A percentile compares a stretch with the other conserved stretches of the same genome.
Evolutionary conservation across 2,329 filamentous ascomycete genomes (phyloP).

Genomic region (Hypoxylon sp.): DNA sequence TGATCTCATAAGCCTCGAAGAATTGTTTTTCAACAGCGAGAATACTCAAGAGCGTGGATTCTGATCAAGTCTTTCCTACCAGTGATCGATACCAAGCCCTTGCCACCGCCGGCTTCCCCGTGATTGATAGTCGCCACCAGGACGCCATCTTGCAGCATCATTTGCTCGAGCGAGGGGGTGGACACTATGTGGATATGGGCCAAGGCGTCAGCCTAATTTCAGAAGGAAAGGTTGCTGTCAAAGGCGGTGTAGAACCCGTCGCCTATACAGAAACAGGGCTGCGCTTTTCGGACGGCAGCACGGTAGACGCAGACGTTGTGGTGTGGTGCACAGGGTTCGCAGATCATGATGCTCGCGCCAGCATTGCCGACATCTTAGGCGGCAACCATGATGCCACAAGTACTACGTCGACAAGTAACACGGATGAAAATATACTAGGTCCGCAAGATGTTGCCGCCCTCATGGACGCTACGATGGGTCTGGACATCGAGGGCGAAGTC

Average conservation of each 20-base stretch:
- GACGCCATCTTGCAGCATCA: conserved; percentile 48
- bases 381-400: conserved; percentile 7
- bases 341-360: conserved; percentile 49
- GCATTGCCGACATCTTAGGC: conserved; percentile 50
- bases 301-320: conserved; percentile 53
- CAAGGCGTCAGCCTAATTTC: conserved; percentile 49
- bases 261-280: conserved; percentile 52
- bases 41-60: not conserved
- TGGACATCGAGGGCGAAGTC: conserved; percentile 58
- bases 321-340: conserved; percentile 58
- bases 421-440: conserved; percentile 38
- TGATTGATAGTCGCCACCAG: conserved; percentile 51
- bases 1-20: not conserved
- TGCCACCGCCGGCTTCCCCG: conserved; percentile 53
- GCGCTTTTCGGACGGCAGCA: conserved; percentile 52
- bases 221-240: conserved; percentile 51
- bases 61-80: not conserved
- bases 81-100: conserved; percentile 52
- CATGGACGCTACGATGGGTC: conserved; percentile 57
- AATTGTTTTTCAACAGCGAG: too few relatives aligned
- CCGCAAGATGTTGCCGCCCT: conserved; percentile 48
- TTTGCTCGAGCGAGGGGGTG: conserved; percentile 55
- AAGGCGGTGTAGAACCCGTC: conserved; percentile 49
- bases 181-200: conserved; percentile 58
- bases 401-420: not conserved